Conservation (phyloP, 176 grass and related monocot genomes). For the Pontederia paniculata region DNA sequence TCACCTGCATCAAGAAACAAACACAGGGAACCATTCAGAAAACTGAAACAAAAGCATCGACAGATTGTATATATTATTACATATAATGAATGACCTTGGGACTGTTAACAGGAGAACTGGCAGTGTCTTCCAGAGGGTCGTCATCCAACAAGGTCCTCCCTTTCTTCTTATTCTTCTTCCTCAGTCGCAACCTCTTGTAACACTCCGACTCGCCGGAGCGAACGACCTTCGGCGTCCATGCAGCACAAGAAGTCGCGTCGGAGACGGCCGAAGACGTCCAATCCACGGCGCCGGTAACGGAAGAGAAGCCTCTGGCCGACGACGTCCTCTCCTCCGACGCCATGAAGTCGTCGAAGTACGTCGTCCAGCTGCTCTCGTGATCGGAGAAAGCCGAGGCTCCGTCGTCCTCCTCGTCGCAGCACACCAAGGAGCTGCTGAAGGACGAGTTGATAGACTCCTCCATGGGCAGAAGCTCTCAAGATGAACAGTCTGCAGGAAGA, state of each 20-base stretch:
- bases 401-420: neutral
- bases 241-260: slow-evolving; percentile 4
- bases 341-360: slow-evolving; percentile 16
- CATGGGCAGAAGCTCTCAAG: neutral
- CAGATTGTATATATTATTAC: neutral
- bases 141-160: neutral
- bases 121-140: slow-evolving; percentile 10
- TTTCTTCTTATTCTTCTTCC: slow-evolving; percentile 8
- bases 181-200: neutral
- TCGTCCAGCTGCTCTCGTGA: slow-evolving; percentile 9
- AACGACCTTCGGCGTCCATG: neutral
- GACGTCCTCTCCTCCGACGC: neutral
- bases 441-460: slow-evolving; percentile 11
- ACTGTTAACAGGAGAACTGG: slow-evolving; percentile 5
- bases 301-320: neutral
- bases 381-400: neutral
- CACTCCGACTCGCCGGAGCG: too few species aligned
- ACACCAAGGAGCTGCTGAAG: neutral
- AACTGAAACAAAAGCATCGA: neutral
- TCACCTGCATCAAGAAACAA: neutral
- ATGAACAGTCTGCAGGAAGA: neutral
- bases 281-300: neutral
- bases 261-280: neutral
- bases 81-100: neutral
- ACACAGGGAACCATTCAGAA: neutral